Conservation (phyloP, 73 alveolate genomes). For the Paramecium octaurelia region DNA sequence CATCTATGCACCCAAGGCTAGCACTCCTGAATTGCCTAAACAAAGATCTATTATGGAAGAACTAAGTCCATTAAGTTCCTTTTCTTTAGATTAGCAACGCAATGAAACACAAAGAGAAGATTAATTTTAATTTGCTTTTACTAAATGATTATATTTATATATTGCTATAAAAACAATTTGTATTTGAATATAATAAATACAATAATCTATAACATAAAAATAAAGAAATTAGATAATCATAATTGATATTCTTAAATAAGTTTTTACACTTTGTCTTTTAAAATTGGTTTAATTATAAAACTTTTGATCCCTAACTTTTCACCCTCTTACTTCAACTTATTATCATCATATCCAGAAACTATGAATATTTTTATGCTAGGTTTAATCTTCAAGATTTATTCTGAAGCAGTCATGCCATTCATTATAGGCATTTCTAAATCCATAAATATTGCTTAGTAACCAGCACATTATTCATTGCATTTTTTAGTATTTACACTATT, state of each 20-base stretch:
- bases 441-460: not conserved
- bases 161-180: not conserved
- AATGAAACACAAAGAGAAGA: not conserved
- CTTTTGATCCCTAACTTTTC: not conserved
- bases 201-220: not conserved
- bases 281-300: not conserved
- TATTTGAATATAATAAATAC: not conserved
- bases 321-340: not conserved
- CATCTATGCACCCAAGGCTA: slow-evolving; percentile 23
- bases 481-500: not conserved
- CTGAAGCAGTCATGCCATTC: slow-evolving; percentile 7
- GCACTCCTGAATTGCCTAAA: not conserved
- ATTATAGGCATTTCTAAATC: slow-evolving; percentile 51
- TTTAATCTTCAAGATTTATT: not conserved
- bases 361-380: not conserved
- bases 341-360: slow-evolving; percentile 32
- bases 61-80: not conserved
- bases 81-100: not conserved
- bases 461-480: not conserved
- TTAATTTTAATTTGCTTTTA: not conserved
- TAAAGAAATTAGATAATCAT: not conserved
- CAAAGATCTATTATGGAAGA: not conserved
- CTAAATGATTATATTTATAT: not conserved
- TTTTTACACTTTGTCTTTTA: not conserved
- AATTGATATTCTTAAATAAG: not conserved